Base-by-base conservation (phyloP, 352 stramenopile species). In the Phytophthora pluvialis region DNA sequence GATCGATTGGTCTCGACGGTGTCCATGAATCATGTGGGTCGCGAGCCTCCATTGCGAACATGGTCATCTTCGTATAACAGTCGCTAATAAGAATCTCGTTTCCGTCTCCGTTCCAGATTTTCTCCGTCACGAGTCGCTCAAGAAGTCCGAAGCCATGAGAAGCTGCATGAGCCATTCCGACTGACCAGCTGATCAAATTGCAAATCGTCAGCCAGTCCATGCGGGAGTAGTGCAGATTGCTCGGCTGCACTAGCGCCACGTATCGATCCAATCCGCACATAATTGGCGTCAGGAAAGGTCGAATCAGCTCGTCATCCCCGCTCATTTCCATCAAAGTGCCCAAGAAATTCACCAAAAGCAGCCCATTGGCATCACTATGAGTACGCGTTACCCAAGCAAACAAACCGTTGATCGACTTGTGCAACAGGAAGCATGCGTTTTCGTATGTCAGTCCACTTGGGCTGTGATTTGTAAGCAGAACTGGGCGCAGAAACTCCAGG, bases 171-270 rank as follows among this genome's bases (percentile, higher is more conserved):
- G 68, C 61, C 39, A 65, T 62, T 28, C 52, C 53, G 9, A 83
- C 72, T 3, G 81, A 89, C 78, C 67, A 90, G 33, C 71, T 81
- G 32, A 93, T 83, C 29, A 93, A 45, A 36, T 75, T 83, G 25
- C 73, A 88, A 15, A 93, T 71, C 13, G 79, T 81, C 16, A 88
- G 36, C 84, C 84, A 93, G 32, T 90, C 74, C 46, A 77, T 73
- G 1, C 71, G 76, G n/a, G 70, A 67, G 50, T 77, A 84, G 21
- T 55, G 62, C 9, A 86, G 40, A 5, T 70, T 69, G 21, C 45
- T 76, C 21, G 72, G 69, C 28, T 65, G 26, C 15, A 82, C 48
- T 18, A 73, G 36, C 4, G 64, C 35, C 3, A 84, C 72, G 44
- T 83, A 78, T 40, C 59, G 65, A 45, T 78, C 51, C 38, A 86